phyloP scores from a whole-genome alignment of 2,329 filamentous ascomycete species.

The Fusarium dlaminii region DNA sequence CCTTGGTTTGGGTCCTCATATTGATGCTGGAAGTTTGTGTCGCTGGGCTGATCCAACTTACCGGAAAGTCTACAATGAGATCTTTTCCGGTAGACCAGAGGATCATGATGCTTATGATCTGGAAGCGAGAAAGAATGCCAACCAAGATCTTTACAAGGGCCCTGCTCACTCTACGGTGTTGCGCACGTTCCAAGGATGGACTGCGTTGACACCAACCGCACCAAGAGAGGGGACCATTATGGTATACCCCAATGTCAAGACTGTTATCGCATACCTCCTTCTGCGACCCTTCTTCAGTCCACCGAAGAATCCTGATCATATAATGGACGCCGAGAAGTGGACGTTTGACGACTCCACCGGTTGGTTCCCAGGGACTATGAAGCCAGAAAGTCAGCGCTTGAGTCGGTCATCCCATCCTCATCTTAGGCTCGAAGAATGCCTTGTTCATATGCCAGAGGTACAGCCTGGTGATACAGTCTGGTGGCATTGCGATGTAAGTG shows the following conservation, averaged over 20 bases:
- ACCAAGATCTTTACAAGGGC: not conserved
- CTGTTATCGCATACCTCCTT: not conserved
- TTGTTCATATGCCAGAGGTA: constrained; percentile 36
- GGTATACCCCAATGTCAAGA: constrained; percentile 1
- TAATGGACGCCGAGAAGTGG: not conserved
- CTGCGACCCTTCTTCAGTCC: not conserved
- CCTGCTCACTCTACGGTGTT: constrained; percentile 6
- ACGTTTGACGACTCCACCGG: not conserved
- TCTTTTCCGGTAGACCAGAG: not conserved
- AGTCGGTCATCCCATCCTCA: constrained; percentile 7
- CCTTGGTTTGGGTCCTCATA: constrained; percentile 53
- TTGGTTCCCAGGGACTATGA: constrained; percentile 6
- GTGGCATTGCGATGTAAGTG: constrained; percentile 53
- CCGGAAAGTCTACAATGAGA: not conserved
- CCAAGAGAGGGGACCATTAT: constrained; percentile 1
- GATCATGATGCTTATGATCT: not conserved
- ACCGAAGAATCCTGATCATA: not conserved
- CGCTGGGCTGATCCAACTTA: constrained; percentile 50
- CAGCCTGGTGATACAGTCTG: constrained; percentile 53
- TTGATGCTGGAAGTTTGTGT: constrained; percentile 54
- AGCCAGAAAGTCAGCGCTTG: not conserved
- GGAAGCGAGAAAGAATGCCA: not conserved
- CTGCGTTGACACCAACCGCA: not conserved
- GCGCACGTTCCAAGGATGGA: constrained; percentile 9
- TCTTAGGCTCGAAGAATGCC: constrained; percentile 1